Percentiles rank a stretch among this genome's conserved stretches.
Evolutionary conservation across 1,284 basidiomycete genomes (phyloP).

Genomic region (Ustilago curta): DNA sequence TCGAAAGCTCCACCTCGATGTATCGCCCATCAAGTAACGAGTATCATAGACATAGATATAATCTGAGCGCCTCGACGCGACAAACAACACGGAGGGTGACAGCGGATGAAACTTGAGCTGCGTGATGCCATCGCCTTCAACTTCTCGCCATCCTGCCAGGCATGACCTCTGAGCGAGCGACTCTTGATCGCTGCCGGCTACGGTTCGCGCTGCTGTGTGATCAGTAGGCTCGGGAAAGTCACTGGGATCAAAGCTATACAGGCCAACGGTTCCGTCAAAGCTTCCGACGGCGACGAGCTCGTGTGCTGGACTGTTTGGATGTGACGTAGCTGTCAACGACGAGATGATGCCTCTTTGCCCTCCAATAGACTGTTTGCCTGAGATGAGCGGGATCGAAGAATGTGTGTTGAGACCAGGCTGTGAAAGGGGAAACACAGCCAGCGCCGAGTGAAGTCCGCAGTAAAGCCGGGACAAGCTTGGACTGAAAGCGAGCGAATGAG

Average conservation of each 20-base stretch:
- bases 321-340: constrained; percentile 24
- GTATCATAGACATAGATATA: constrained; percentile 55
- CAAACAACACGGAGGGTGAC: constrained; percentile 52
- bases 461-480: constrained; percentile 55
- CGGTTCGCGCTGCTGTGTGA: constrained; percentile 15
- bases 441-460: constrained; percentile 37
- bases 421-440: constrained; percentile 48
- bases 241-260: constrained; percentile 41
- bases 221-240: constrained; percentile 26
- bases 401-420: constrained; percentile 57
- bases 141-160: constrained; percentile 59
- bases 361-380: constrained; percentile 14
- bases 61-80: constrained; percentile 43
- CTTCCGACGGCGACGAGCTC: constrained; percentile 61
- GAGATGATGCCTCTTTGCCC: constrained; percentile 57
- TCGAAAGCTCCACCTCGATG: constrained; percentile 37
- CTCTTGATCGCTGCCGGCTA: neutral
- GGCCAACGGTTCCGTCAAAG: constrained; percentile 49
- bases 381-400: constrained; percentile 26
- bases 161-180: constrained; percentile 27
- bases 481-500: constrained; percentile 54
- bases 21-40: constrained; percentile 48
- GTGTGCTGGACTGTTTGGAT: constrained; percentile 18
- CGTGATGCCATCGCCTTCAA: constrained; percentile 53
- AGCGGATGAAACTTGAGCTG: constrained; percentile 60